Base-by-base conservation (phyloP, 148 eudicot species). In the Agrostemma githago region DNA sequence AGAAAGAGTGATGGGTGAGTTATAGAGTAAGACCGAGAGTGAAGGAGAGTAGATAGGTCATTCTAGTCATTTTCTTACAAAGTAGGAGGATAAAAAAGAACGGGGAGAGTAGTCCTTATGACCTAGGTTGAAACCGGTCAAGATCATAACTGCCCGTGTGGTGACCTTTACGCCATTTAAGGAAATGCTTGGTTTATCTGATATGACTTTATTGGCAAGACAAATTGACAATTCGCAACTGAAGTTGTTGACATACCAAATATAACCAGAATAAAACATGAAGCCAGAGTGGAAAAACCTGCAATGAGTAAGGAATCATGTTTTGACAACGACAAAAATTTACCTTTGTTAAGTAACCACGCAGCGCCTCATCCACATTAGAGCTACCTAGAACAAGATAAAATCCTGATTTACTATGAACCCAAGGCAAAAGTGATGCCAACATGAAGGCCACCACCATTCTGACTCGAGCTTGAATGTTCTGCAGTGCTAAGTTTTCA, bases 361-460 rank as follows among this genome's bases (percentile, higher is more conserved):
- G 97, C 83, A 95, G 88, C 72, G 84, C 98, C 84, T 95, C 98
- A 76, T 95, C 98, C 43, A 95, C 98, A 78, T 95, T 92, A 72
- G 98, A 92, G 87, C 98, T 90, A 64, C 98, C 98, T 64, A 92
- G 77, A 20, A 95, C 98, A 67, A 95, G 85, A 85, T 89, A 95
- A 81, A 92, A 95, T 63, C 98, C 98, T 9, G 89, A 83, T 82
- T 88, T 95, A 73, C 67, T 89, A 78, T 95, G 98, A 82, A 90
- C 98, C 98, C 98, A 95, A 67, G 98, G 98, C 89, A 95, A 73
- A 63, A 95, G 88, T 44, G 96, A 95, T 39, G 98, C 98, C 68
- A 95, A 79, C 97, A 92, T 95, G 72, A 92, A 95, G 44, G 98
- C 98, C 74, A 95, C 74, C 71, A 92, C 97, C 98, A 95, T 95